Percentiles rank a stretch among this genome's conserved stretches.
These are phyloP conservation scores for Sporobolomyces roseus DNA, from an alignment of 768 basidiomycete species.

Conservation along the genomic window DNA sequence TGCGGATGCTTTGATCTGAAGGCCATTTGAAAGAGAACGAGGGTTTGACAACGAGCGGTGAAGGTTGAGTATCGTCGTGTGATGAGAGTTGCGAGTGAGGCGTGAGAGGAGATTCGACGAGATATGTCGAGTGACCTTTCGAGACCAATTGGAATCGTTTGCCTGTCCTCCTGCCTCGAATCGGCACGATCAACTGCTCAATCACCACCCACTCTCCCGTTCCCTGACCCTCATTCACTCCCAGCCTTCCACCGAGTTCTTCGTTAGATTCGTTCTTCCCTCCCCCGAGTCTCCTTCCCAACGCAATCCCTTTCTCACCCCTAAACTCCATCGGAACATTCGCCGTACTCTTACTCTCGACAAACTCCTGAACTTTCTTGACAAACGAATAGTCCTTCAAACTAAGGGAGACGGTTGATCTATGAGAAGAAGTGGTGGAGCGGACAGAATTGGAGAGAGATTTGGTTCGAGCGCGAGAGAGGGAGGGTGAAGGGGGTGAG, in stretches of 20 bases:
- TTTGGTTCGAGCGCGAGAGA: not conserved
- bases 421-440: constrained; percentile 1
- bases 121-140: too few relatives aligned
- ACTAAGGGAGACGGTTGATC: not conserved
- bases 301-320: not conserved
- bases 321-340: constrained; percentile 9
- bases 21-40: constrained; percentile 16
- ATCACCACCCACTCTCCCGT: too few relatives aligned
- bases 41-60: not conserved
- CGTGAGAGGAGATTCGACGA: too few relatives aligned
- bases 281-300: not conserved
- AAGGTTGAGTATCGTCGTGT: not conserved
- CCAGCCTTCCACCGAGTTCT: too few relatives aligned
- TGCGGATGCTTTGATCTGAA: not conserved
- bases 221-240: too few relatives aligned
- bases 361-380: not conserved
- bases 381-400: not conserved
- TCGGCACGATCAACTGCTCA: too few relatives aligned
- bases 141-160: too few relatives aligned
- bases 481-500: not conserved
- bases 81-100: too few relatives aligned
- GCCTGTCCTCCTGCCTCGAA: too few relatives aligned
- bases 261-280: too few relatives aligned
- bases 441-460: constrained; percentile 8
- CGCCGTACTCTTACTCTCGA: too few relatives aligned